Evolutionary conservation across 768 basidiomycete genomes (phyloP).

Genomic region (Termitomyces sp.): DNA sequence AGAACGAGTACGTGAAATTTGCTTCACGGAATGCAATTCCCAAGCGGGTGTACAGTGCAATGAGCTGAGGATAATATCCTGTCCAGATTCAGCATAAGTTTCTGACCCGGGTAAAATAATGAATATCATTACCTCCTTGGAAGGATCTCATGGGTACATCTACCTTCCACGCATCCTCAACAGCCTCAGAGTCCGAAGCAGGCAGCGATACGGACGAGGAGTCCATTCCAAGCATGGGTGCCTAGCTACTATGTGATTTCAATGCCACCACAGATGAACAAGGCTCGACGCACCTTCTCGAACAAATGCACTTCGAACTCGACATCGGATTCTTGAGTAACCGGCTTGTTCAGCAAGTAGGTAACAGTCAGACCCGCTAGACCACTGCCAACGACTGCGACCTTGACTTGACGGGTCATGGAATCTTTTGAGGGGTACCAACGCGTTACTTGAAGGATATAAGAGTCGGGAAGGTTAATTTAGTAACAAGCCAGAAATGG

Average conservation of each 20-base stretch:
- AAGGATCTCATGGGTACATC: constrained; percentile 84
- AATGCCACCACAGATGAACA: neutral
- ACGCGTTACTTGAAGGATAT: neutral
- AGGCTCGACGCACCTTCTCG: constrained; percentile 53
- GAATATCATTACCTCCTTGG: constrained; percentile 56
- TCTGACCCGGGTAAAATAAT: neutral
- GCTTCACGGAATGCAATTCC: constrained; percentile 52
- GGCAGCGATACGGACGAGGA: constrained; percentile 51
- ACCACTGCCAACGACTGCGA: constrained; percentile 71
- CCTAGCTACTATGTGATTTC: constrained; percentile 30
- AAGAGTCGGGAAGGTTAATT: neutral
- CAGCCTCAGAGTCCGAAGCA: constrained; percentile 24
- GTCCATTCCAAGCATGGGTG: constrained; percentile 63
- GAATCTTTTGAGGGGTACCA: neutral
- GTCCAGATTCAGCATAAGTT: neutral
- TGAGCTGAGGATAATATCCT: constrained; percentile 77
- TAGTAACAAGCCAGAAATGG: neutral
- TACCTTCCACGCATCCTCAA: constrained; percentile 46
- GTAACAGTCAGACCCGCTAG: constrained; percentile 72
- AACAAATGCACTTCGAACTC: constrained; percentile 68
- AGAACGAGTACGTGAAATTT: constrained; percentile 75
- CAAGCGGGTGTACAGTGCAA: constrained; percentile 59
- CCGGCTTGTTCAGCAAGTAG: constrained; percentile 43
- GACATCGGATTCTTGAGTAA: constrained; percentile 31
- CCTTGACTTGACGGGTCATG: constrained; percentile 45